These are phyloP conservation scores for Cymbidium sinense DNA, from an alignment of 106 monocot genomes.

Conservation along the genomic window DNA sequence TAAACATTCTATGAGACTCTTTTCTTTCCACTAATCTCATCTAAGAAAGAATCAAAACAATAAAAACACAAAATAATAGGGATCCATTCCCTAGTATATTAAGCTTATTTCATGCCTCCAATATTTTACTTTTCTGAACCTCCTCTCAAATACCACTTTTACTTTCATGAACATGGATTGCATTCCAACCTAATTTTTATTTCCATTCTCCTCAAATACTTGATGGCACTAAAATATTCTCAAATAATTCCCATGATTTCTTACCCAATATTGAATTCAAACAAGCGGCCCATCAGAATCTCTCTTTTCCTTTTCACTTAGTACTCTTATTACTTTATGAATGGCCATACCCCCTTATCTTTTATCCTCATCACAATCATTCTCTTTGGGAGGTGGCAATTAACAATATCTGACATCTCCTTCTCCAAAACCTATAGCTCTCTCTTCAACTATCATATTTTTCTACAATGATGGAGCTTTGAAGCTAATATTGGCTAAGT, in stretches of 20 bases:
- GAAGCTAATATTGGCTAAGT: not conserved
- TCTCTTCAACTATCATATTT: not conserved
- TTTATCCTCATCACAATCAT: not conserved
- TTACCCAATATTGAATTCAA: not conserved
- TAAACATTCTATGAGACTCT: too few relatives aligned
- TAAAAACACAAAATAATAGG: too few relatives aligned
- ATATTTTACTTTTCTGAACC: not conserved
- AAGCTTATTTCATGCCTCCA: too few relatives aligned
- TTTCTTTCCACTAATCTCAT: too few relatives aligned
- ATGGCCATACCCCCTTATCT: not conserved
- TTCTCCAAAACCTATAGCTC: not conserved
- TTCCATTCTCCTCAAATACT: not conserved
- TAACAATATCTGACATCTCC: not conserved
- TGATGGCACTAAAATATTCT: not conserved
- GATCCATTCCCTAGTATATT: too few relatives aligned
- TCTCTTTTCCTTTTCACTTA: conserved; percentile 1
- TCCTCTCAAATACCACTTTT: not conserved
- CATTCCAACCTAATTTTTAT: not conserved
- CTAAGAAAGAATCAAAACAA: too few relatives aligned
- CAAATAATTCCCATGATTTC: not conserved
- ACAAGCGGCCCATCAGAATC: not conserved
- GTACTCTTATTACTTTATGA: conserved; percentile 1
- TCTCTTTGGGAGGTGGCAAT: not conserved
- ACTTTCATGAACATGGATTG: not conserved
- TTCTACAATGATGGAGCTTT: not conserved